Conservation (phyloP, 78 protist genomes). For the Chrysochromulina parva region DNA sequence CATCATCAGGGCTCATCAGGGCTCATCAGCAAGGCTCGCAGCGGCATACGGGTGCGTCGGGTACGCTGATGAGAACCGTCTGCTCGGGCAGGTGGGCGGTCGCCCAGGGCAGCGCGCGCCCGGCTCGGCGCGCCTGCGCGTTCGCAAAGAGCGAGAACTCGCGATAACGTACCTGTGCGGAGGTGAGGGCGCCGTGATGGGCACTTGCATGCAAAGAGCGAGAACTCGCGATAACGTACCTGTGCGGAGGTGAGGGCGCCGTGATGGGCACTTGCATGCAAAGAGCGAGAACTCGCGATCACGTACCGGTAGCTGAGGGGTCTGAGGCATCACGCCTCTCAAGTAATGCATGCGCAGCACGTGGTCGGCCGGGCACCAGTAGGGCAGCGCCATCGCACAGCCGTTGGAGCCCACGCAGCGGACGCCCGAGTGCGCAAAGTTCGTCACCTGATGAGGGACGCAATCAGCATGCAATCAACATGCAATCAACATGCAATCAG, state of each 20-base stretch:
- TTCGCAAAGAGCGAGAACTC: not conserved
- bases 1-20: too few relatives aligned
- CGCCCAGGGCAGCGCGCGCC: too few relatives aligned
- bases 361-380: not conserved
- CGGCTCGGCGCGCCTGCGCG: too few relatives aligned
- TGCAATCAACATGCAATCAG: too few relatives aligned
- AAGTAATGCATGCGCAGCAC: constrained; percentile 17
- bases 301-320: not conserved
- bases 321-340: not conserved
- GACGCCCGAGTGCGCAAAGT: constrained; percentile 1
- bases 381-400: not conserved
- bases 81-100: too few relatives aligned
- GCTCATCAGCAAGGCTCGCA: too few relatives aligned
- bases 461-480: too few relatives aligned
- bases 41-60: too few relatives aligned
- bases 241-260: not conserved
- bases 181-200: not conserved
- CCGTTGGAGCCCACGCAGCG: not conserved
- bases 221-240: not conserved
- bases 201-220: not conserved
- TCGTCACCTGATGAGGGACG: not conserved
- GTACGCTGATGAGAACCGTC: too few relatives aligned
- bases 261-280: not conserved
- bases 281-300: not conserved
- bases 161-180: too few relatives aligned